Conservation (phyloP, 202 grass and related monocot species). For the Musa balbisiana region DNA sequence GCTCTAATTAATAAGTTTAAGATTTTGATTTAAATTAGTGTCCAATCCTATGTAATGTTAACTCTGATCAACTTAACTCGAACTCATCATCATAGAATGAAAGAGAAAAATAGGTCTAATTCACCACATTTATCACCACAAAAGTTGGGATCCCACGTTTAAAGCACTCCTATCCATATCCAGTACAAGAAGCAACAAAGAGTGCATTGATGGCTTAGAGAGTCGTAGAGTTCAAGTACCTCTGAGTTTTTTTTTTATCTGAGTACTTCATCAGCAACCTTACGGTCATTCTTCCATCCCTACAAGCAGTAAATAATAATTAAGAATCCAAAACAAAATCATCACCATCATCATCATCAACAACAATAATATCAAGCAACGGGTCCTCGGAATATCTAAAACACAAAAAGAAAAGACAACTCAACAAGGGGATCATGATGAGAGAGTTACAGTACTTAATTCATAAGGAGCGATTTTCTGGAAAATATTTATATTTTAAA, state of each 20-base stretch:
- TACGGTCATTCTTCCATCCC: constrained; percentile 79
- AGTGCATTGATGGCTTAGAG: not conserved
- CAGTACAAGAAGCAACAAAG: not conserved
- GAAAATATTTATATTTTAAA: too few species aligned
- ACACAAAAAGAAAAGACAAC: not conserved
- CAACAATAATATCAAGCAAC: not conserved
- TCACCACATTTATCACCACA: too few species aligned
- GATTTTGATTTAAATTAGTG: too few species aligned
- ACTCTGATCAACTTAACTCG: too few species aligned
- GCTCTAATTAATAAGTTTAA: too few species aligned
- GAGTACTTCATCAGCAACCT: constrained; percentile 80
- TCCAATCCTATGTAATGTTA: too few species aligned
- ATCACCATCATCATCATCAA: too few species aligned
- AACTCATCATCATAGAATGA: too few species aligned
- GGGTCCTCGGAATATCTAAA: constrained; percentile 3
- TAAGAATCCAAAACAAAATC: too few species aligned
- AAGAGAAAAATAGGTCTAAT: too few species aligned
- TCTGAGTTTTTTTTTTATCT: constrained; percentile 33
- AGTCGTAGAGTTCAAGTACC: constrained; percentile 29
- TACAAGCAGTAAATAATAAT: constrained; percentile 11
- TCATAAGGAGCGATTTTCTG: constrained; percentile 35
- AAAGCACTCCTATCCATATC: not conserved
- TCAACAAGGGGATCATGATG: constrained; percentile 3
- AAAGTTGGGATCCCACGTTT: too few species aligned
- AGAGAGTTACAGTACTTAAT: constrained; percentile 44